Conservation (phyloP, 2,329 filamentous ascomycete genomes). For the Gliomastix tumulicola region DNA sequence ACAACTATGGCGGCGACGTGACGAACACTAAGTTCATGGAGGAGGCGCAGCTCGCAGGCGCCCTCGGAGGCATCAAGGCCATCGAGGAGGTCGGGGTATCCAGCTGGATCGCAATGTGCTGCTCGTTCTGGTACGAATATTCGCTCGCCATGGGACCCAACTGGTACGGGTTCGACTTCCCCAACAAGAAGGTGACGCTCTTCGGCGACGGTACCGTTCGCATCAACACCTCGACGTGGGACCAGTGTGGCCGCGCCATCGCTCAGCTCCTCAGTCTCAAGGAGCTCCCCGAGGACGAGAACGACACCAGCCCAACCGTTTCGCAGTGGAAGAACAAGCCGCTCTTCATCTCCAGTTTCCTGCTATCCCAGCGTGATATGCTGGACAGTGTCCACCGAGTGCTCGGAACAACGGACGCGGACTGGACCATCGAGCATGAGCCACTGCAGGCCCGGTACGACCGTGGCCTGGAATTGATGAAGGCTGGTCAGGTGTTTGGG, state of each 20-base stretch:
- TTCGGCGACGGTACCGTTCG: slow-evolving; percentile 49
- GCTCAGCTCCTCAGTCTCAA: slow-evolving; percentile 39
- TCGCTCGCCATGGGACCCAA: slow-evolving; percentile 24
- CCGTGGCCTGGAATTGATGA: not conserved
- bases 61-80: not conserved
- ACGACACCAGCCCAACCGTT: slow-evolving; percentile 27
- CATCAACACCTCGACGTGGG: slow-evolving; percentile 53
- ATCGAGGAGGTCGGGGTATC: slow-evolving; percentile 28
- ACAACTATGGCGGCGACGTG: slow-evolving; percentile 28
- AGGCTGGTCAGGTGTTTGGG: not conserved
- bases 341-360: slow-evolving; percentile 49
- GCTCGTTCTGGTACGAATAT: slow-evolving; percentile 47
- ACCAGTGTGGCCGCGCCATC: slow-evolving; percentile 49
- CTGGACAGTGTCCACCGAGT: slow-evolving; percentile 54
- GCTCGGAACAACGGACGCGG: slow-evolving; percentile 45
- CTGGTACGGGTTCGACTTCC: slow-evolving; percentile 42
- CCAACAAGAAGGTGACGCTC: slow-evolving; percentile 30
- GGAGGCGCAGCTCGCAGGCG: not conserved
- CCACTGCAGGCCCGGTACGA: slow-evolving; percentile 13
- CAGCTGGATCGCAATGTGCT: slow-evolving; percentile 23
- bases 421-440: slow-evolving; percentile 53
- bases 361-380: slow-evolving; percentile 56
- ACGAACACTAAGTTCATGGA: slow-evolving; percentile 6
- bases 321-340: slow-evolving; percentile 32
- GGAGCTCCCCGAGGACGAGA: slow-evolving; percentile 30